Evolutionary conservation across 202 grass and related monocot genomes (phyloP).

Genomic region (Schoenoplectus triqueter): DNA sequence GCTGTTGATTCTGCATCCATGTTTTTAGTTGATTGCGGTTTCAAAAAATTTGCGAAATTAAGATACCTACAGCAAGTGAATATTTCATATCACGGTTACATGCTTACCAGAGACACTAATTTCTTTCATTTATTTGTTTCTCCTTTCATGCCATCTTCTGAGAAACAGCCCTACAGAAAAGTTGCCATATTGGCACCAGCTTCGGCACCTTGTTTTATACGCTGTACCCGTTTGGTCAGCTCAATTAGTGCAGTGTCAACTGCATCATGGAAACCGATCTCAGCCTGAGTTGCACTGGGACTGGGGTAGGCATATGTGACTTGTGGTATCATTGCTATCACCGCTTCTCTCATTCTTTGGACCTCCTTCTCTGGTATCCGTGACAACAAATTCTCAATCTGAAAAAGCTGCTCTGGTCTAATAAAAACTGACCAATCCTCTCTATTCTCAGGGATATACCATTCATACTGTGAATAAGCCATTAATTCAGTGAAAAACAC

Average conservation of each 20-base stretch:
- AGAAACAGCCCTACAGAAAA: neutral
- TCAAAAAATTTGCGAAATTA: neutral
- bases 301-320: constrained; percentile 42
- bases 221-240: constrained; percentile 33
- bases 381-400: constrained; percentile 43
- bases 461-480: constrained; percentile 53
- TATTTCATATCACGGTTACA: neutral
- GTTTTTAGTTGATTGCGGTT: neutral
- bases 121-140: neutral
- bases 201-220: neutral
- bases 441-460: constrained; percentile 44
- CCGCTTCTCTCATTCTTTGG: constrained; percentile 49
- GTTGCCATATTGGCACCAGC: neutral
- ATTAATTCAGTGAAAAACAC: constrained; percentile 57
- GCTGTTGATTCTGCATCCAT: neutral
- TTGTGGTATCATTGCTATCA: constrained; percentile 48
- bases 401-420: constrained; percentile 43
- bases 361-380: constrained; percentile 41
- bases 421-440: constrained; percentile 61
- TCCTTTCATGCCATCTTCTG: neutral
- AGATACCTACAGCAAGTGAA: neutral
- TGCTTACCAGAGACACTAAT: neutral
- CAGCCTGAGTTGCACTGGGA: neutral
- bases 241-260: constrained; percentile 41
- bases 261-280: constrained; percentile 38